A percentile compares a stretch with the other conserved stretches of the same genome.
These are phyloP conservation scores for Candida fluviatilis DNA, from an alignment of 805 yeast species.

Conservation along the genomic window DNA sequence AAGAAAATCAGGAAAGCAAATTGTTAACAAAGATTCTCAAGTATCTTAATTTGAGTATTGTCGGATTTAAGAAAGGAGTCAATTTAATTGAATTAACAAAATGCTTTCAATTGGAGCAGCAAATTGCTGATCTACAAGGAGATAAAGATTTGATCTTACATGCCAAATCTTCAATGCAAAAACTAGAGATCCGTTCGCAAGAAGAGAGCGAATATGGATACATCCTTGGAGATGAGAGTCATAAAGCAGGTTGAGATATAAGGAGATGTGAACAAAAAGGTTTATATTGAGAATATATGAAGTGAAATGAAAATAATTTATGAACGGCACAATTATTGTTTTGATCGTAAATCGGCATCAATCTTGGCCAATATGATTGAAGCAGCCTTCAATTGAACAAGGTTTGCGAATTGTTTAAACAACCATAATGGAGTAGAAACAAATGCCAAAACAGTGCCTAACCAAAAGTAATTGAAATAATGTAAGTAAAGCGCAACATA, in stretches of 20 bases:
- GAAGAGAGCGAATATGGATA: conserved; percentile 26
- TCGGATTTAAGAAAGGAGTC: conserved; percentile 38
- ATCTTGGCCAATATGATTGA: conserved; percentile 71
- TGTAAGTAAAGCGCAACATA: conserved; percentile 84
- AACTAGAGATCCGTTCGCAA: conserved; percentile 21
- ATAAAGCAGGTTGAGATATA: neutral
- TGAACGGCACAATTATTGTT: neutral
- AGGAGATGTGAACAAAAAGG: neutral
- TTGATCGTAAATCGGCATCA: conserved; percentile 48
- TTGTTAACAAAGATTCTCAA: conserved; percentile 29
- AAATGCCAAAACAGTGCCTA: conserved; percentile 56
- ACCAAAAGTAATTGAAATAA: conserved; percentile 57
- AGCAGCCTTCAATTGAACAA: conserved; percentile 84
- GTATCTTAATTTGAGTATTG: conserved; percentile 39
- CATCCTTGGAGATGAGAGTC: conserved; percentile 3
- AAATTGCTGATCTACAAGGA: conserved; percentile 27
- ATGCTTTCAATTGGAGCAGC: conserved; percentile 37
- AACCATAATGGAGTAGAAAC: conserved; percentile 80
- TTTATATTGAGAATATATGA: neutral
- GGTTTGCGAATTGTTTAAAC: conserved; percentile 86
- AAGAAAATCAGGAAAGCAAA: conserved; percentile 8
- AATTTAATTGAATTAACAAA: conserved; percentile 35
- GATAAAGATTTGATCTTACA: conserved; percentile 29
- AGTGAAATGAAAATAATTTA: neutral
- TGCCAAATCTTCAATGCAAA: conserved; percentile 22